A percentile compares a stretch with the other conserved stretches of the same genome.
phyloP scores from a whole-genome alignment of 1,284 basidiomycete genomes.

The Microstroma glucosiphilum region DNA sequence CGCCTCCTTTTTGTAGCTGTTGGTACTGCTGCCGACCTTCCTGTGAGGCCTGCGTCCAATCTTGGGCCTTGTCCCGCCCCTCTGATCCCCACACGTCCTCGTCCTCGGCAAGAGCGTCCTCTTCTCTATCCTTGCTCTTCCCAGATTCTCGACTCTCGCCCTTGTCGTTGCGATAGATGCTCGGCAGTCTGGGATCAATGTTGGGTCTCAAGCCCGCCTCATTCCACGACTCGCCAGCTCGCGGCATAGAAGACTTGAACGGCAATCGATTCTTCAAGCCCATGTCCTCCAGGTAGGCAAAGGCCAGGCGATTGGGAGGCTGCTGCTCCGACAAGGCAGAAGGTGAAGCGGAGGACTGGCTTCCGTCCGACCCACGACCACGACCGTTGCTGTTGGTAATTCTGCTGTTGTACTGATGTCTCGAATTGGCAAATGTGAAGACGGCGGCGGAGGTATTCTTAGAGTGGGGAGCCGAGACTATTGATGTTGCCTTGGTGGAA shows the following conservation, averaged over 20 bases:
- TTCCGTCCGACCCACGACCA: not conserved
- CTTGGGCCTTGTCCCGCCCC: too few species aligned
- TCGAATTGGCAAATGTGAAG: too few species aligned
- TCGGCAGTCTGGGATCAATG: not conserved
- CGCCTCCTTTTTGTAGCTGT: too few species aligned
- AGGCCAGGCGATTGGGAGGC: not conserved
- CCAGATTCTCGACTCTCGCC: too few species aligned
- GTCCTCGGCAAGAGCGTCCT: too few species aligned
- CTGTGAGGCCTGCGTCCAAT: too few species aligned
- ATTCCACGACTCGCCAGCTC: not conserved
- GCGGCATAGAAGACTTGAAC: constrained; percentile 2
- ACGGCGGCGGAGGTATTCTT: too few species aligned
- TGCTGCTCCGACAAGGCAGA: not conserved
- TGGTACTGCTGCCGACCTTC: too few species aligned
- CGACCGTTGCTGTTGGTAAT: not conserved
- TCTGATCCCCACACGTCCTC: too few species aligned
- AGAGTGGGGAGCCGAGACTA: too few species aligned
- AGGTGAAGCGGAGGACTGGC: not conserved
- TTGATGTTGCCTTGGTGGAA: too few species aligned
- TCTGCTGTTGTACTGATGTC: not conserved
- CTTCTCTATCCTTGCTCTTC: too few species aligned
- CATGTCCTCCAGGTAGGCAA: constrained; percentile 3
- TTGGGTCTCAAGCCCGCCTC: constrained; percentile 3
- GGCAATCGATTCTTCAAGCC: not conserved
- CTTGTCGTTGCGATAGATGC: not conserved